These are phyloP conservation scores for Phaeosphaeria sp. DNA, from an alignment of 2,329 filamentous ascomycete genomes.

Conservation along the genomic window DNA sequence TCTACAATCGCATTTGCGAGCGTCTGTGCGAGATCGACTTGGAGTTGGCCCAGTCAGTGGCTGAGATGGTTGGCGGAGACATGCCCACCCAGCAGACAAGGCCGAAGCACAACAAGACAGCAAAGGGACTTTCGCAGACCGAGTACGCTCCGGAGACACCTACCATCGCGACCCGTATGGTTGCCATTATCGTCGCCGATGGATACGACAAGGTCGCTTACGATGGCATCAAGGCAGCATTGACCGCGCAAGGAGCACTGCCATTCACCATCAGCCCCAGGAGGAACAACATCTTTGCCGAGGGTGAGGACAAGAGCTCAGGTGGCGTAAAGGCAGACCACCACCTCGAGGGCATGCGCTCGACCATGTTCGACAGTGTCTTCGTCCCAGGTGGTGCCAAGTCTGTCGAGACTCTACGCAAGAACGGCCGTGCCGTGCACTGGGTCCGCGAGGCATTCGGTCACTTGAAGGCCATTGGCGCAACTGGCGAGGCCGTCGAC, in stretches of 20 bases:
- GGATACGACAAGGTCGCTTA: conserved; percentile 75
- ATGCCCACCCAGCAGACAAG: conserved; percentile 61
- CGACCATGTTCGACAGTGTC: conserved; percentile 80
- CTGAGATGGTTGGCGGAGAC: conserved; percentile 71
- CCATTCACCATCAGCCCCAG: conserved; percentile 76
- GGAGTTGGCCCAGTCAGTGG: conserved; percentile 71
- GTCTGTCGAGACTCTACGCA: conserved; percentile 67
- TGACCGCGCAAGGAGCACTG: conserved; percentile 68
- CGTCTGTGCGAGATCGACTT: conserved; percentile 77
- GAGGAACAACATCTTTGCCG: conserved; percentile 70
- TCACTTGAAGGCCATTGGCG: conserved; percentile 80
- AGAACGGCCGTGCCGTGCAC: conserved; percentile 75
- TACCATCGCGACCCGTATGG: conserved; percentile 73
- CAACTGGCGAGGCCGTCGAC: conserved; percentile 73
- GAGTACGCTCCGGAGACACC: conserved; percentile 69
- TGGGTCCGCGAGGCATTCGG: conserved; percentile 83
- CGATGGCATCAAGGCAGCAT: conserved; percentile 67
- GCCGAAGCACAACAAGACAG: conserved; percentile 70
- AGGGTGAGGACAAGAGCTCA: conserved; percentile 61
- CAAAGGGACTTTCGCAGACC: conserved; percentile 72
- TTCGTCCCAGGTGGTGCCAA: conserved; percentile 77
- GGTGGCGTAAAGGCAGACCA: conserved; percentile 73
- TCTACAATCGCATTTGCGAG: conserved; percentile 74
- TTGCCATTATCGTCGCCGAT: conserved; percentile 79
- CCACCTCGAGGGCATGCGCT: conserved; percentile 80